Base-by-base conservation (phyloP, 345 rosid species). In the Gossypioides kirkii region DNA sequence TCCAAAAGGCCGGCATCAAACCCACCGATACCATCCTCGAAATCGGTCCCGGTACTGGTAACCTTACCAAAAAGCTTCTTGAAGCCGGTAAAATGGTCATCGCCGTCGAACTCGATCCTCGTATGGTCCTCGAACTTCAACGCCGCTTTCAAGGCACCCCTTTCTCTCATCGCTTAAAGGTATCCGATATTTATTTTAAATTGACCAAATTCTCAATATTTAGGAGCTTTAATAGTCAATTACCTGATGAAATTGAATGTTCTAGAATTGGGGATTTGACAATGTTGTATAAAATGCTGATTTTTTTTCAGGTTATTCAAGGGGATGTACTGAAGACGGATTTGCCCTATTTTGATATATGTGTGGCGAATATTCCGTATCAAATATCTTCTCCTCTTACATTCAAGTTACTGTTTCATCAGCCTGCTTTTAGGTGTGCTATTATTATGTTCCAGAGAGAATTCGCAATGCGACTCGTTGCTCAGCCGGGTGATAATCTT, bases 41-140 rank as follows among this genome's bases (percentile, higher is more conserved):
- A 84, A 93, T 93, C 60, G 94, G 96, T 74, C 97, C 98, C 3
- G 96, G 94, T 78, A 91, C 98, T 18, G 98, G 97, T 25, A 91
- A 93, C 61, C 87, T 93, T n/a, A 93, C 98, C 14, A 89, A 84
- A 87, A 93, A 91, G 85, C 98, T 93, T 73, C 87, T 91, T 5
- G 94, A 93, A 77, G 92, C 90, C 28, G 97, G 97, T 4, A 91
- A 93, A 73, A 78, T 76, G 77, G 96, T 91, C 52, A 80, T 90
- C 75, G 98, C 97, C n/a, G 78, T 93, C 32, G 98, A 93, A 69
- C 86, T 93, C 46, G 98, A 93, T 77, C 74, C 92, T 43, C 96
- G 96, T 45, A 91, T 93, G 98, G 97, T 94, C 77, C 97, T 90
- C 71, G 96, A 94, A 84, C 90, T 94, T 63, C 82, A 88, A 56